These are phyloP conservation scores for Paraconiothyrium sp. DNA, from an alignment of 2,329 filamentous ascomycete species.

Conservation along the genomic window DNA sequence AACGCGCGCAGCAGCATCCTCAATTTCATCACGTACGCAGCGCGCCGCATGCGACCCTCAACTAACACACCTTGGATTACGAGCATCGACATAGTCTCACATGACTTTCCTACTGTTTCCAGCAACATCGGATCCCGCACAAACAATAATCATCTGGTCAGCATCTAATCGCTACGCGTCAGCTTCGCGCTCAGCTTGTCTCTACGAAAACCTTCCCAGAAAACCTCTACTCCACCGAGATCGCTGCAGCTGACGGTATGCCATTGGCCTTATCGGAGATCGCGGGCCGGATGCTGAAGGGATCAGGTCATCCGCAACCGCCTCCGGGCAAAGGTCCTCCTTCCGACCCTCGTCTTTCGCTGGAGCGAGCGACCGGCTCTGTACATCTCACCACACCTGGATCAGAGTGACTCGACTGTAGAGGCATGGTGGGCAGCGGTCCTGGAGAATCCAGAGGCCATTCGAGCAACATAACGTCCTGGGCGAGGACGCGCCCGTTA, in stretches of 20 bases:
- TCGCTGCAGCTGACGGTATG: conserved; percentile 34
- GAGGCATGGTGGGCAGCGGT: conserved; percentile 39
- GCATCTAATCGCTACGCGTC: conserved; percentile 37
- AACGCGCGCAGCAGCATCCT: conserved; percentile 6
- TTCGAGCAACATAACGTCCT: conserved; percentile 37
- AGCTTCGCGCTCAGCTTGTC: conserved; percentile 37
- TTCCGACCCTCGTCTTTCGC: conserved; percentile 25
- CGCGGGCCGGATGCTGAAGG: conserved; percentile 46
- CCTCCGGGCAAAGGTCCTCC: conserved; percentile 32
- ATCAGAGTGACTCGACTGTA: conserved; percentile 21
- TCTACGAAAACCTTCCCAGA: conserved; percentile 26
- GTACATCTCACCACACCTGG: conserved; percentile 24
- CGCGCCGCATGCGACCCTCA: conserved; percentile 31
- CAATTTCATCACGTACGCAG: neutral
- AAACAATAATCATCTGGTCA: conserved; percentile 47
- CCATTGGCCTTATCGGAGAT: conserved; percentile 41
- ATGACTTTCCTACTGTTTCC: conserved; percentile 49
- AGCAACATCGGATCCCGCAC: conserved; percentile 46
- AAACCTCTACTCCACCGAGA: conserved; percentile 14
- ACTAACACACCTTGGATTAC: conserved; percentile 43
- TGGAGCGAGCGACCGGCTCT: conserved; percentile 27
- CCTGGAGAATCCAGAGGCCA: conserved; percentile 37
- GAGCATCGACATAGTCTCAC: conserved; percentile 51
- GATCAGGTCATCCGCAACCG: conserved; percentile 42
- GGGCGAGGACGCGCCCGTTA: conserved; percentile 53